Conservation (phyloP, 148 eudicot species). For the Rhododendron simsii region DNA sequence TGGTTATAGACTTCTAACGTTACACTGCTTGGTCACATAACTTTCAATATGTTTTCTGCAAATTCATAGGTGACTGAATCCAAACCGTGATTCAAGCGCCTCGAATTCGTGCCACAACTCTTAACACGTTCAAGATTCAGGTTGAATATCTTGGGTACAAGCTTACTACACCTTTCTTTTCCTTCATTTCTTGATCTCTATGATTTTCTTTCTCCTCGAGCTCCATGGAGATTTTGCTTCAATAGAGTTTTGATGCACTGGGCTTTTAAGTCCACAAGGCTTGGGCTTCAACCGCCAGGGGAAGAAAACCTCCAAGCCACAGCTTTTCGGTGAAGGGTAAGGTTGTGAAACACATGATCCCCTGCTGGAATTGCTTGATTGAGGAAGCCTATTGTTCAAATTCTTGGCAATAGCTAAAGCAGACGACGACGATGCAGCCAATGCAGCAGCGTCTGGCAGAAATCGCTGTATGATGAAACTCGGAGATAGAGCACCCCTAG, state of each 20-base stretch:
- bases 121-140: neutral
- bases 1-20: neutral
- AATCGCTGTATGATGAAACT: conserved; percentile 64
- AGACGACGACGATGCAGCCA: neutral
- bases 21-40: neutral
- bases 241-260: conserved; percentile 25
- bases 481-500: conserved; percentile 23
- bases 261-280: conserved; percentile 45
- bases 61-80: neutral
- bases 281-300: conserved; percentile 58
- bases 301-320: conserved; percentile 53
- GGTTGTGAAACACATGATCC: neutral
- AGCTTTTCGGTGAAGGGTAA: conserved; percentile 37
- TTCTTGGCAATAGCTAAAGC: conserved; percentile 24
- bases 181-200: neutral
- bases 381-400: neutral
- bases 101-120: neutral
- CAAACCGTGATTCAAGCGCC: neutral
- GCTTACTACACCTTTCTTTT: neutral
- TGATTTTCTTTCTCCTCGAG: conserved; percentile 16
- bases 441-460: conserved; percentile 60
- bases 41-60: neutral
- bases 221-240: conserved; percentile 28
- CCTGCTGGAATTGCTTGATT: neutral
- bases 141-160: neutral